These are phyloP conservation scores for Juncus inflexus DNA, from an alignment of 176 grass and related monocot genomes.

Conservation along the genomic window DNA sequence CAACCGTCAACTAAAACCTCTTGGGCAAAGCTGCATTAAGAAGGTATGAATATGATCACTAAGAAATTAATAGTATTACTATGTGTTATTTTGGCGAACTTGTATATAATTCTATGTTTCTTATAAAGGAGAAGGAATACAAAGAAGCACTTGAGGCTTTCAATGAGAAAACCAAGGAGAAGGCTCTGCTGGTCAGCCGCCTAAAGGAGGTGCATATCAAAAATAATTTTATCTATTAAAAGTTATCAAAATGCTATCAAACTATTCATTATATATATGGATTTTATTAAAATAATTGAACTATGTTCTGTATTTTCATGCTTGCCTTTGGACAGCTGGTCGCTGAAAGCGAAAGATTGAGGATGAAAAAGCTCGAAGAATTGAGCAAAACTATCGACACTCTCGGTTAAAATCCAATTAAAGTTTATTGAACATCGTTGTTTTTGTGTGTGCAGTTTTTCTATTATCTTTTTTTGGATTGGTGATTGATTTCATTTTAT, in stretches of 20 bases:
- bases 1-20: constrained; percentile 85
- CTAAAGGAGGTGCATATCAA: constrained; percentile 61
- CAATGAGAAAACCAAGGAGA: constrained; percentile 91
- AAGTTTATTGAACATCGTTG: background rate
- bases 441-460: background rate
- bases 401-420: constrained; percentile 39
- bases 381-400: constrained; percentile 84
- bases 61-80: background rate
- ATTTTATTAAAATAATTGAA: constrained; percentile 12
- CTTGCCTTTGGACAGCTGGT: constrained; percentile 52
- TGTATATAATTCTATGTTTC: constrained; percentile 1
- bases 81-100: background rate
- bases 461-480: constrained; percentile 10
- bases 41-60: constrained; percentile 42
- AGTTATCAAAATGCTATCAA: background rate
- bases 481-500: constrained; percentile 12
- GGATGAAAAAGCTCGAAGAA: constrained; percentile 99
- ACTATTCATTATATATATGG: background rate
- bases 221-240: background rate
- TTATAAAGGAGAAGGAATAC: constrained; percentile 88
- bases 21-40: constrained; percentile 71
- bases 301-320: background rate
- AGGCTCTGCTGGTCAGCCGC: constrained; percentile 71
- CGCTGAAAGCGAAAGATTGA: constrained; percentile 83
- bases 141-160: constrained; percentile 75